These are phyloP conservation scores for Breynia disticha DNA, from an alignment of 441 rosid genomes.

Conservation along the genomic window DNA sequence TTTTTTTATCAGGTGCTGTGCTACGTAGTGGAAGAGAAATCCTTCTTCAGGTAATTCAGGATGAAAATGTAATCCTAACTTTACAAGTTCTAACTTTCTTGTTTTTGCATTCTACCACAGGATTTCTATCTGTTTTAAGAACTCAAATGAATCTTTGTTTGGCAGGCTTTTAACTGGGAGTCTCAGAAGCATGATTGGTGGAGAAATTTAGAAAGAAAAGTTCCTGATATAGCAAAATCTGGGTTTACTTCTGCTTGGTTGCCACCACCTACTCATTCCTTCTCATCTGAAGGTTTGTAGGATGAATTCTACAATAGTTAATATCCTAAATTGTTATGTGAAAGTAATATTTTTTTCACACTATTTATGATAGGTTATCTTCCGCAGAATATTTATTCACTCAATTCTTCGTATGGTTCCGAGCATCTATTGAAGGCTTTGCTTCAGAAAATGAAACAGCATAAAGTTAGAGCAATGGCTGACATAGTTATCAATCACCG, in stretches of 20 bases:
- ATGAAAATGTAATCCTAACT: neutral
- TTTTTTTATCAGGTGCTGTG: constrained; percentile 38
- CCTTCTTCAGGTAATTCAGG: constrained; percentile 54
- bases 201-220: constrained; percentile 66
- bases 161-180: constrained; percentile 90
- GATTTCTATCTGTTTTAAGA: neutral
- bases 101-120: too few relatives aligned
- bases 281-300: constrained; percentile 68
- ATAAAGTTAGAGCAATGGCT: constrained; percentile 85
- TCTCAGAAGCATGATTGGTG: constrained; percentile 90
- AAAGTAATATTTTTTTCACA: neutral
- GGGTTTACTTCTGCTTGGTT: constrained; percentile 91
- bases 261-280: constrained; percentile 73
- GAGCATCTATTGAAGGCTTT: constrained; percentile 60
- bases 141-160: constrained; percentile 12
- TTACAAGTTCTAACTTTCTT: neutral
- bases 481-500: constrained; percentile 96
- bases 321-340: neutral
- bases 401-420: constrained; percentile 79
- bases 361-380: constrained; percentile 56
- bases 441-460: constrained; percentile 64
- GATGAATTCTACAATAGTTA: constrained; percentile 1
- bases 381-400: constrained; percentile 78
- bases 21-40: constrained; percentile 68
- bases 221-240: constrained; percentile 63